These are phyloP conservation scores for Penicillium odoratum DNA, from an alignment of 495 filamentous ascomycete genomes.

Conservation along the genomic window DNA sequence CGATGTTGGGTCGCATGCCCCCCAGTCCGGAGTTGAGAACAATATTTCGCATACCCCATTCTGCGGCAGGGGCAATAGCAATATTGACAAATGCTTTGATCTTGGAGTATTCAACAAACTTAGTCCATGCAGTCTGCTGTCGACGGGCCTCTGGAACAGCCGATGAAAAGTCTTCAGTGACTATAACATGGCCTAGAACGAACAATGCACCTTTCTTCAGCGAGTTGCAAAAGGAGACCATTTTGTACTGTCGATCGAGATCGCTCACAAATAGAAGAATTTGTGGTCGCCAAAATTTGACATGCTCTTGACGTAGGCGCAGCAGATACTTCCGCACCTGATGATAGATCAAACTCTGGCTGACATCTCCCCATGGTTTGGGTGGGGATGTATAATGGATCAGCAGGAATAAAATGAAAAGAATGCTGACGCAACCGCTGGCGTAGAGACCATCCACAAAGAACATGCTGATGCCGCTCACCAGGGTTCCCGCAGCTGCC, in stretches of 20 bases:
- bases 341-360: constrained; percentile 86
- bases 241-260: constrained; percentile 70
- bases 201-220: constrained; percentile 86
- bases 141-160: constrained; percentile 78
- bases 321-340: constrained; percentile 88
- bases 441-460: constrained; percentile 87
- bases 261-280: constrained; percentile 85
- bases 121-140: constrained; percentile 80
- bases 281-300: constrained; percentile 89
- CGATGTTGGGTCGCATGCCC: constrained; percentile 91
- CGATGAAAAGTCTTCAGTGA: constrained; percentile 75
- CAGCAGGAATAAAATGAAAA: constrained; percentile 74
- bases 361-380: constrained; percentile 88
- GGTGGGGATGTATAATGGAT: constrained; percentile 85
- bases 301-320: constrained; percentile 79
- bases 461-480: constrained; percentile 80
- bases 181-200: constrained; percentile 84
- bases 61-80: constrained; percentile 74
- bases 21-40: constrained; percentile 79
- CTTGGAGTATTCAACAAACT: constrained; percentile 81
- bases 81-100: constrained; percentile 91
- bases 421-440: constrained; percentile 67
- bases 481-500: constrained; percentile 68
- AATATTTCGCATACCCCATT: constrained; percentile 83
- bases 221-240: constrained; percentile 90